These are phyloP conservation scores for Stemphylium lycopersici DNA, from an alignment of 2,329 filamentous ascomycete species.

Conservation along the genomic window DNA sequence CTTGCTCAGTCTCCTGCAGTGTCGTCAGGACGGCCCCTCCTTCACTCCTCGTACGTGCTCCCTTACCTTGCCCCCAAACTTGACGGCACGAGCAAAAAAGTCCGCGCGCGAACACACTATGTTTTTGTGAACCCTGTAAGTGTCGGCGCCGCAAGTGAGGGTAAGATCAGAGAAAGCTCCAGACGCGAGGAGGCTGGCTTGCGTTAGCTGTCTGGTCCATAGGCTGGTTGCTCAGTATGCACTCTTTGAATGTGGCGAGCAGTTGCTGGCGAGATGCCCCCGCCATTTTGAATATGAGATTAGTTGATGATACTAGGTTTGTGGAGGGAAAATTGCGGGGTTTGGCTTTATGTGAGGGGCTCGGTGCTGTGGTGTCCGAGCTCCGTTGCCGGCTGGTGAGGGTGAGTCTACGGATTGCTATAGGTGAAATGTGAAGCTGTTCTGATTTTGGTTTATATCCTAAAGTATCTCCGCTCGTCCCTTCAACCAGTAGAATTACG, in stretches of 20 bases:
- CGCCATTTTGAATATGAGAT: background rate
- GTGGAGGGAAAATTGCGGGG: too few species aligned
- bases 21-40: too few species aligned
- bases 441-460: too few species aligned
- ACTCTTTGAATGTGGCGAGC: background rate
- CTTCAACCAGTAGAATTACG: too few species aligned
- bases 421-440: too few species aligned
- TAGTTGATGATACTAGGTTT: background rate
- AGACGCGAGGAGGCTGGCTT: background rate
- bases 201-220: too few species aligned
- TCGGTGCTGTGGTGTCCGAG: too few species aligned
- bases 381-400: too few species aligned
- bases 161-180: background rate
- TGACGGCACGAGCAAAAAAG: background rate
- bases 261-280: background rate
- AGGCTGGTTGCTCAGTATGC: too few species aligned
- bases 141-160: background rate
- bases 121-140: background rate
- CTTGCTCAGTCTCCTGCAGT: background rate
- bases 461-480: too few species aligned
- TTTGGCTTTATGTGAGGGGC: background rate
- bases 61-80: background rate
- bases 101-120: background rate
- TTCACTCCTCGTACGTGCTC: too few species aligned
- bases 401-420: too few species aligned